Percentiles rank a stretch among this genome's conserved stretches.
Evolutionary conservation across 495 filamentous ascomycete species (phyloP).

Genomic region (Xylaria sp.): DNA sequence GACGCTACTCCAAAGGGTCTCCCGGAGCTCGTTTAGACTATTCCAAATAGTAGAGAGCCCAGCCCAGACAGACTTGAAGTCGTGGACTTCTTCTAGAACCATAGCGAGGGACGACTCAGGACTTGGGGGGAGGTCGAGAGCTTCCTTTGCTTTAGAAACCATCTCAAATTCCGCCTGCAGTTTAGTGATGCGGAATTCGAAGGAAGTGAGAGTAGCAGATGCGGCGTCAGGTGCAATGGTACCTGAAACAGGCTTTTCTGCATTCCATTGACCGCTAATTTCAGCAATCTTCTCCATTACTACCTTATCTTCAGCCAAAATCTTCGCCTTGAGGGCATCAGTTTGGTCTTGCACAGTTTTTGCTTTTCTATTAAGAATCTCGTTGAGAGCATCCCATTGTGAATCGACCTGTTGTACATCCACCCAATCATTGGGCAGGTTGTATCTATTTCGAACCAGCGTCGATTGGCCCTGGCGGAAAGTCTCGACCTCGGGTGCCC

Average conservation of each 20-base stretch:
- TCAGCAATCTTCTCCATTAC: constrained; percentile 86
- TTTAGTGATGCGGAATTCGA: constrained; percentile 80
- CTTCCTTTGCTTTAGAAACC: constrained; percentile 96
- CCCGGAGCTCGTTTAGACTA: constrained; percentile 90
- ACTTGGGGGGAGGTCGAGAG: constrained; percentile 83
- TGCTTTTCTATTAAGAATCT: constrained; percentile 84
- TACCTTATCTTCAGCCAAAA: constrained; percentile 89
- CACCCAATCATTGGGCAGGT: constrained; percentile 92
- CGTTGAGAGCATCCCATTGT: constrained; percentile 90
- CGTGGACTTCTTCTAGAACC: constrained; percentile 94
- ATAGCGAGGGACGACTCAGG: constrained; percentile 76
- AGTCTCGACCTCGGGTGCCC: constrained; percentile 93
- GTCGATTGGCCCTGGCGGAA: constrained; percentile 96
- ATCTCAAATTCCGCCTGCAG: constrained; percentile 88
- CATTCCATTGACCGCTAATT: constrained; percentile 84
- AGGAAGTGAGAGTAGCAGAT: constrained; percentile 75
- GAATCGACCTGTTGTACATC: constrained; percentile 92
- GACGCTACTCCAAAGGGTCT: constrained; percentile 89
- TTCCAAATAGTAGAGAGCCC: constrained; percentile 96
- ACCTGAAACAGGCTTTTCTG: constrained; percentile 95
- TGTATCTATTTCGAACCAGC: constrained; percentile 85
- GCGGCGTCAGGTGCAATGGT: constrained; percentile 89
- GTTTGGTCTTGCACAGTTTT: constrained; percentile 96
- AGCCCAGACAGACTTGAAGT: constrained; percentile 98
- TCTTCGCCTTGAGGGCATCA: constrained; percentile 94